Evolutionary conservation across 306 rosid genomes (phyloP).

Genomic region (Cicer arietinum): DNA sequence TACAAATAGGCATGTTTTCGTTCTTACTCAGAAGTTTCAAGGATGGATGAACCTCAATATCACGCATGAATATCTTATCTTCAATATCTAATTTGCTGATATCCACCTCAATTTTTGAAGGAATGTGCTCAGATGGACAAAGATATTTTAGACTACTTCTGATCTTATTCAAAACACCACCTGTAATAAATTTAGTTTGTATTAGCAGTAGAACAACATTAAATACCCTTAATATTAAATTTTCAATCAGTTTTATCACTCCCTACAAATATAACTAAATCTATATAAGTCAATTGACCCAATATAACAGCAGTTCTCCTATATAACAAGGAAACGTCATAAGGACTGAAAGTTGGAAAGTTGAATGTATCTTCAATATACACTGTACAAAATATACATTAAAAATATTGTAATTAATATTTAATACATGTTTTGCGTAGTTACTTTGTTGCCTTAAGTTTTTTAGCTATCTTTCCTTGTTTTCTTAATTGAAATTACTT

Average conservation of each 20-base stretch:
- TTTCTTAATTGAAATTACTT: constrained; percentile 9
- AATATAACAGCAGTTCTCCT: constrained; percentile 28
- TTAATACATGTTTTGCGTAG: background rate
- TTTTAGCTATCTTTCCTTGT: too few relatives aligned
- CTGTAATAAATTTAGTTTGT: constrained; percentile 50
- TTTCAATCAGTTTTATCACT: too few relatives aligned
- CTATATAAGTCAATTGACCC: background rate
- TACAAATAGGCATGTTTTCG: constrained; percentile 81
- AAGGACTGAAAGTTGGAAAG: background rate
- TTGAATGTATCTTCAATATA: background rate
- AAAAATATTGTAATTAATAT: background rate
- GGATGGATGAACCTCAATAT: constrained; percentile 75
- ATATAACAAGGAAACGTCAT: constrained; percentile 29
- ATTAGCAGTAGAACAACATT: constrained; percentile 35
- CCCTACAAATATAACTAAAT: constrained; percentile 1
- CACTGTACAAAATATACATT: background rate
- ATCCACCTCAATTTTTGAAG: constrained; percentile 84
- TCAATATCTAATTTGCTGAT: constrained; percentile 82
- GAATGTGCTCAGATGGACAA: constrained; percentile 85
- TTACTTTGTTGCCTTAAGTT: background rate
- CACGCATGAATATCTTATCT: constrained; percentile 70
- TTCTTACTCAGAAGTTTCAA: constrained; percentile 86
- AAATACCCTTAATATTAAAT: background rate
- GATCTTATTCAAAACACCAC: constrained; percentile 71
- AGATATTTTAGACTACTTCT: constrained; percentile 70